Conservation (phyloP, 2,329 filamentous ascomycete species). For the Botrytis sinoallii region DNA sequence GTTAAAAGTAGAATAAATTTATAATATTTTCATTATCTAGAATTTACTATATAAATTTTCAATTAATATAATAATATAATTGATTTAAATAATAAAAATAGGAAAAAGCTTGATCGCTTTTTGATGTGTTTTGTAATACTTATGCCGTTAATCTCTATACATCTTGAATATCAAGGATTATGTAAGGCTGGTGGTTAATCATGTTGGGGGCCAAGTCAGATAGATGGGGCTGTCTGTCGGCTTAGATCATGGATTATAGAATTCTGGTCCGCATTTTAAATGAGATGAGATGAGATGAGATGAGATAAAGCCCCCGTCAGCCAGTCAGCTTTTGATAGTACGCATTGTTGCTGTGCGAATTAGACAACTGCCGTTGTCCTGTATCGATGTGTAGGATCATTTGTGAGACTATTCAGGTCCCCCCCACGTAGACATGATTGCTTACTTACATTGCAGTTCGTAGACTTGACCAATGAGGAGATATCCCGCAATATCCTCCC, state of each 20-base stretch:
- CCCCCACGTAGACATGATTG: neutral
- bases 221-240: neutral
- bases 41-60: too few species aligned
- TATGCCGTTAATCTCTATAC: too few species aligned
- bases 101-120: too few species aligned
- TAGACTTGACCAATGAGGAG: neutral
- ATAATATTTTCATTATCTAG: too few species aligned
- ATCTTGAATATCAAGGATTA: neutral
- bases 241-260: neutral
- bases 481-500: neutral
- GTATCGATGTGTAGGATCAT: neutral
- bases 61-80: too few species aligned
- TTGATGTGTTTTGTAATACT: too few species aligned
- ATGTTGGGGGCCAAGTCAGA: neutral
- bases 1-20: too few species aligned
- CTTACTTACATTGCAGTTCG: neutral
- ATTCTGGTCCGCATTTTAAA: neutral
- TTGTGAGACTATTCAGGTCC: neutral
- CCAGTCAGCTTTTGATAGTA: neutral
- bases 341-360: neutral
- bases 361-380: conserved; percentile 7
- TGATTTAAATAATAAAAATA: too few species aligned
- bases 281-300: conserved; percentile 14
- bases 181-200: neutral
- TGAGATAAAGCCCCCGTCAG: neutral